Conservation (phyloP, 2,329 filamentous ascomycete species). For the Fusarium sp. region DNA sequence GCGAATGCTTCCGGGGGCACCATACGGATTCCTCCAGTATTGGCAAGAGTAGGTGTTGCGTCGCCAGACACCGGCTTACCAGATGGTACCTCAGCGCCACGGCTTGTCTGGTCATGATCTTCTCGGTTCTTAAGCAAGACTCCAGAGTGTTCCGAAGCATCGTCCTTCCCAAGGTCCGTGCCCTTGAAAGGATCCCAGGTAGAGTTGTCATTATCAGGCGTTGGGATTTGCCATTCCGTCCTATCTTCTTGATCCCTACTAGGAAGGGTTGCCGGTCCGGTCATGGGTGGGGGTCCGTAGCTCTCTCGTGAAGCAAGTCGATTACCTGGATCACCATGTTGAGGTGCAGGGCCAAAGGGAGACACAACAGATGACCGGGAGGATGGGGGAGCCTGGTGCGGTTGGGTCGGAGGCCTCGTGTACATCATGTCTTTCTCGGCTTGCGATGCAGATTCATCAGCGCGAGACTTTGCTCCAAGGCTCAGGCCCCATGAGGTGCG, state of each 20-base stretch:
- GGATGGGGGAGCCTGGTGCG: conserved; percentile 36
- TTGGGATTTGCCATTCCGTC: conserved; percentile 39
- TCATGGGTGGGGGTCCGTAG: conserved; percentile 17
- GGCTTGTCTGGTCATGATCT: conserved; percentile 6
- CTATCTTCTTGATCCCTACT: conserved; percentile 34
- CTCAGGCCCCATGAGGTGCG: conserved; percentile 60
- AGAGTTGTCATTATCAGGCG: conserved; percentile 29
- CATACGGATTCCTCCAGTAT: conserved; percentile 38
- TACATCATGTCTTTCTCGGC: conserved; percentile 35
- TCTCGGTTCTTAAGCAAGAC: conserved; percentile 8
- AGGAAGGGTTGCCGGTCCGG: conserved; percentile 13
- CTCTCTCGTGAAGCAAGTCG: conserved; percentile 36
- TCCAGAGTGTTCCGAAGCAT: conserved; percentile 24
- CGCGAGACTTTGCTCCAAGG: conserved; percentile 50
- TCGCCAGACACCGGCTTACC: conserved; percentile 23
- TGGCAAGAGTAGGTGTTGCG: conserved; percentile 24
- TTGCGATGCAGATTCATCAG: conserved; percentile 38
- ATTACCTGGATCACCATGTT: conserved; percentile 38
- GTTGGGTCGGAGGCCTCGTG: conserved; percentile 32
- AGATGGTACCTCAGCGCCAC: conserved; percentile 7
- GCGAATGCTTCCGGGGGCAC: conserved; percentile 31
- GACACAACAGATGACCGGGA: conserved; percentile 39
- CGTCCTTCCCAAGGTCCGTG: conserved; percentile 23
- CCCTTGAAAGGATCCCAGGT: conserved; percentile 41
- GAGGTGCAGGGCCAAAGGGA: conserved; percentile 33